Evolutionary conservation across 202 grass and related monocot genomes (phyloP), one percentile per base, ranked within the genome.

Genomic region (Sporobolus alterniflorus): DNA sequence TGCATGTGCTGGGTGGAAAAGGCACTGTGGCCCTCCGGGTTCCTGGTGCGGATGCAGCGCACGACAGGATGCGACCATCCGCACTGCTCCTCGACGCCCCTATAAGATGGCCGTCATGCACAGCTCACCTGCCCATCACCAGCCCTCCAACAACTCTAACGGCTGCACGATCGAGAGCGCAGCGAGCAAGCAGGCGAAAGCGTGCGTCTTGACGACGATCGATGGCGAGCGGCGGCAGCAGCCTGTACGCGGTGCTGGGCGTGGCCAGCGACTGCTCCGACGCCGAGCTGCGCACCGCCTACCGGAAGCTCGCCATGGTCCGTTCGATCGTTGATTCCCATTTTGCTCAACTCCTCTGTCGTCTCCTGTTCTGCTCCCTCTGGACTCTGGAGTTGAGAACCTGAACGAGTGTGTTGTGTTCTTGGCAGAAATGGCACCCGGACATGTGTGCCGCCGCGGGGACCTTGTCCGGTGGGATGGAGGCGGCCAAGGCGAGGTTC

Each of bases 261-360:
- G 88, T 98, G 34, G 76, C 88, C 64, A 90, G 73, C 82, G 87
- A 95, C 88, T 98, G 95, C 81, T 86, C 92, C 48, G 95, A 91
- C 60, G 81, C 88, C 13, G 95, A 98, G 3, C 88, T 98, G 20
- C 86, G 92, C 73, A 80, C 42, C 86, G 90, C 95, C 54, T 98
- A 98, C 89, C 87, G 79, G 44, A 98, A 91, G 88, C 92, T 98
- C 64, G 95, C 92, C 56, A 84, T 93, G 92, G 95, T 94, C 57
- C 16, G 85, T 69, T 10, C 0, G 5, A 5, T 11, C 3, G 39
- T 3, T 73, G 8, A 16, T 26, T n/a, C n/a, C 26, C 54, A 57
- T 57, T 49, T 25, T 73, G 31, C 42, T n/a, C 42, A 2, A 10
- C 9, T 54, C 52, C 52, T 56, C 52, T 56, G 52, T 25, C 5